phyloP scores from a whole-genome alignment of 2,329 filamentous ascomycete genomes.

The Xylaria sp. region DNA sequence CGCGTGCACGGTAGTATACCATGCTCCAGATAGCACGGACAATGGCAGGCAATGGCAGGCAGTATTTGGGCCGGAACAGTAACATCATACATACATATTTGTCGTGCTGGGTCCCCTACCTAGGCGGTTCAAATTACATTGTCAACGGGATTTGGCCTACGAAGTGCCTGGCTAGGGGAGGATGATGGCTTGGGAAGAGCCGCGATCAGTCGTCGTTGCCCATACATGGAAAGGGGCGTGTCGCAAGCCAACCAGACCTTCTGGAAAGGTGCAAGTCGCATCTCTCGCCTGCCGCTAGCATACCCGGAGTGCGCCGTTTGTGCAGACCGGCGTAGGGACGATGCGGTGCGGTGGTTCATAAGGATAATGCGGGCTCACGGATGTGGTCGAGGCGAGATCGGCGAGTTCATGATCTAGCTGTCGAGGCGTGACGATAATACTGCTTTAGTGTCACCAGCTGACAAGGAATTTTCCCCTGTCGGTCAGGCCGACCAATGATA shows the following conservation, averaged over 20 bases:
- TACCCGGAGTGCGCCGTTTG: slow-evolving; percentile 8
- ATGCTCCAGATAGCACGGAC: slow-evolving; percentile 3
- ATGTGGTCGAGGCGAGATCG: slow-evolving; percentile 24
- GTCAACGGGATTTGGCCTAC: slow-evolving; percentile 12
- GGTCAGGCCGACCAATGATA: slow-evolving; percentile 24
- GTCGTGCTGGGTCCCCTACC: slow-evolving; percentile 8
- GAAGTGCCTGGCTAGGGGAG: slow-evolving; percentile 6
- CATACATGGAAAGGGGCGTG: slow-evolving; percentile 27
- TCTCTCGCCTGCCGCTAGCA: background rate
- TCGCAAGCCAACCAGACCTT: slow-evolving; percentile 19
- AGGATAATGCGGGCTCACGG: slow-evolving; percentile 4
- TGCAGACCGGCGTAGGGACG: background rate
- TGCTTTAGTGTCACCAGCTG: slow-evolving; percentile 19
- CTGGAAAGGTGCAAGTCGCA: slow-evolving; percentile 9
- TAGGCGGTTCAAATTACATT: slow-evolving; percentile 3
- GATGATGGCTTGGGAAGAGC: slow-evolving; percentile 22
- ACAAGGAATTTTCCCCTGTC: slow-evolving; percentile 13
- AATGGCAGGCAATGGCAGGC: background rate
- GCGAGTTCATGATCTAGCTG: slow-evolving; percentile 7
- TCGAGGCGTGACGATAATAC: slow-evolving; percentile 2
- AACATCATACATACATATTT: slow-evolving; percentile 18
- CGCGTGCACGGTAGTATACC: background rate
- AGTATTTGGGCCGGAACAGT: slow-evolving; percentile 30
- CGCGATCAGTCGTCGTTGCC: slow-evolving; percentile 26
- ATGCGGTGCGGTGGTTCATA: slow-evolving; percentile 16